A percentile compares a stretch with the other conserved stretches of the same genome.
Conservation (phyloP, 768 basidiomycete species). For the Glaciozyma martinii region DNA sequence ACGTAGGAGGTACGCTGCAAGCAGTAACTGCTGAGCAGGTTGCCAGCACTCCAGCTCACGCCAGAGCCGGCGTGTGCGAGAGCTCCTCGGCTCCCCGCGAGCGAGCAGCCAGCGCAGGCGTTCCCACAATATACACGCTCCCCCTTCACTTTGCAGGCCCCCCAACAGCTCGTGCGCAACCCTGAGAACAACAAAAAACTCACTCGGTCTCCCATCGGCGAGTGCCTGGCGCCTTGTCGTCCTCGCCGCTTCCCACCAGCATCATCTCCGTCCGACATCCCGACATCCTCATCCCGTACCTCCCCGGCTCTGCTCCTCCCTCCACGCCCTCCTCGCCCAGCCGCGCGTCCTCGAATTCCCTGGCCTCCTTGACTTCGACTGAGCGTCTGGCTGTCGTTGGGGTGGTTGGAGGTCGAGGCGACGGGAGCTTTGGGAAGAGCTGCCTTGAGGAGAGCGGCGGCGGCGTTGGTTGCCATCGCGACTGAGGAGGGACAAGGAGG, state of each 20-base stretch:
- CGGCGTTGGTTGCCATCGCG: constrained; percentile 10
- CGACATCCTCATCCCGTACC: constrained; percentile 24
- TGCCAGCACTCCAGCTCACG: neutral
- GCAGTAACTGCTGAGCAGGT: too few relatives aligned
- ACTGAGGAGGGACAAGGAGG: neutral
- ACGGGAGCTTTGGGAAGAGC: constrained; percentile 7
- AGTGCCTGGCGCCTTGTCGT: constrained; percentile 9
- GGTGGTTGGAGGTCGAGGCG: constrained; percentile 6
- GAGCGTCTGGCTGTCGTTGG: neutral
- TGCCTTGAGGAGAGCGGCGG: constrained; percentile 15
- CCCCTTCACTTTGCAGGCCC: too few relatives aligned
- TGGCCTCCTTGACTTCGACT: too few relatives aligned
- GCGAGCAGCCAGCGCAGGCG: neutral
- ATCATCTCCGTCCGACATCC: constrained; percentile 21
- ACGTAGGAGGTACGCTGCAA: neutral
- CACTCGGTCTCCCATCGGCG: constrained; percentile 29
- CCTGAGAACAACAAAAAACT: neutral
- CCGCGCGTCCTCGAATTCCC: too few relatives aligned
- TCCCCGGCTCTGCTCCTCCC: too few relatives aligned
- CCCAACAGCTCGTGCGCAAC: neutral
- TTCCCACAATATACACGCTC: neutral
- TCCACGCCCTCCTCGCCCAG: too few relatives aligned
- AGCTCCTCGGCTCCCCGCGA: neutral
- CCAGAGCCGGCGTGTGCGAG: neutral
- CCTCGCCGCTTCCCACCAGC: constrained; percentile 6